Conservation (phyloP, 2,329 filamentous ascomycete genomes). For the Diaporthe caulivora region DNA sequence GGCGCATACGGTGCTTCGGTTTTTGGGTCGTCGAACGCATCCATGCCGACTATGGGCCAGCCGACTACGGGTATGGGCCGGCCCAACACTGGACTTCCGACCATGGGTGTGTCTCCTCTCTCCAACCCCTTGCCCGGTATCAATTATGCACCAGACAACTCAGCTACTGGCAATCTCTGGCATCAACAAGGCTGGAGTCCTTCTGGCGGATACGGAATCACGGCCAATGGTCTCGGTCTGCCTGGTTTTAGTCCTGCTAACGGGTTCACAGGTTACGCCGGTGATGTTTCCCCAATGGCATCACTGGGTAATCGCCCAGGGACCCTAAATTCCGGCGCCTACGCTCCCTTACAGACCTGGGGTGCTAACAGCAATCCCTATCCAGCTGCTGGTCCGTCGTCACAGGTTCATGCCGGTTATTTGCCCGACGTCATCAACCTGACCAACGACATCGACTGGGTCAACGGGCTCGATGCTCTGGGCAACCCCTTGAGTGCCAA, state of each 20-base stretch:
- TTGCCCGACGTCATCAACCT: conserved; percentile 53
- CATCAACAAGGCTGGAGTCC: conserved; percentile 36
- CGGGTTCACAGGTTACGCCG: conserved; percentile 6
- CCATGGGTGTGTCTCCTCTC: conserved; percentile 28
- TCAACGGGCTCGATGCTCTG: conserved; percentile 49
- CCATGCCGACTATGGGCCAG: conserved; percentile 24
- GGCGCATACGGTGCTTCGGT: background rate
- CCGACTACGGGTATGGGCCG: conserved; percentile 28
- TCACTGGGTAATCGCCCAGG: conserved; percentile 39
- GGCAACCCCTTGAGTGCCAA: conserved; percentile 53
- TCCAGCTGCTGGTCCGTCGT: background rate
- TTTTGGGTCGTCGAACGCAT: conserved; percentile 5
- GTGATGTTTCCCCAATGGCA: background rate
- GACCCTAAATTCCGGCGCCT: conserved; percentile 40
- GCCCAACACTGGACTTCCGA: conserved; percentile 10
- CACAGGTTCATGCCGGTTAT: conserved; percentile 34
- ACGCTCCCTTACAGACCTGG: conserved; percentile 33
- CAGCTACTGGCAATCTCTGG: conserved; percentile 41
- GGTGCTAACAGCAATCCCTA: conserved; percentile 5
- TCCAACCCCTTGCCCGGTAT: conserved; percentile 23
- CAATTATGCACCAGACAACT: conserved; percentile 26
- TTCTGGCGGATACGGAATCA: conserved; percentile 24
- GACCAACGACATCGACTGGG: conserved; percentile 54
- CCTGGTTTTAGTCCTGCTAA: conserved; percentile 4
- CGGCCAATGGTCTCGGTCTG: background rate